Conservation (phyloP, 257 asterid genomes). For the Gentiana dahurica region DNA sequence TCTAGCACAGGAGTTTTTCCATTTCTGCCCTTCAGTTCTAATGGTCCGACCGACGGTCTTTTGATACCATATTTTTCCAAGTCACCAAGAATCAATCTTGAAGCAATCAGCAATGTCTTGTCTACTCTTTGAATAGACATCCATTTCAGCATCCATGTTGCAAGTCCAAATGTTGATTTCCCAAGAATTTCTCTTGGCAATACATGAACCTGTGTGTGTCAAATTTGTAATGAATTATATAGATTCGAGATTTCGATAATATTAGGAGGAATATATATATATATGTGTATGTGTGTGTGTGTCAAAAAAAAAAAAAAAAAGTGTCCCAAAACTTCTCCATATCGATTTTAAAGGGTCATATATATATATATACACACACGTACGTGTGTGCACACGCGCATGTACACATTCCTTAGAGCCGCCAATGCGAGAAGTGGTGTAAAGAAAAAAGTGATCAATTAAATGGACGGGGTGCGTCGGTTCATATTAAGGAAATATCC, state of each 20-base stretch:
- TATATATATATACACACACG: not conserved
- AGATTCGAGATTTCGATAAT: no score
- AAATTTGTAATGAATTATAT: no score
- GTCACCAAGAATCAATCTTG: conserved; percentile 59
- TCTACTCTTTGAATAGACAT: conserved; percentile 68
- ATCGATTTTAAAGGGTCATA: no score
- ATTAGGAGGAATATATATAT: no score
- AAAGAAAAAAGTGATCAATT: no score
- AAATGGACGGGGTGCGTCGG: no score
- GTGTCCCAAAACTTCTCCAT: no score
- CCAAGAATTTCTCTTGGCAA: conserved; percentile 78
- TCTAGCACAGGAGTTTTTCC: conserved; percentile 95
- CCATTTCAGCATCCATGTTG: conserved; percentile 53
- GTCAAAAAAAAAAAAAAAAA: not conserved
- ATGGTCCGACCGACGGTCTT: conserved; percentile 67
- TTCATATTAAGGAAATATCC: no score
- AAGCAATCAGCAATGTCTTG: conserved; percentile 36
- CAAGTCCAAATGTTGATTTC: conserved; percentile 61
- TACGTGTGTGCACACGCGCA: no score
- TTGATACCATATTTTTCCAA: conserved; percentile 54
- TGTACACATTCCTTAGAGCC: no score
- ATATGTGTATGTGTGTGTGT: no score
- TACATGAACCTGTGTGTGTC: conserved; percentile 60
- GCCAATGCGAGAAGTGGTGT: no score
- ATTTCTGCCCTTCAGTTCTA: conserved; percentile 53